These are phyloP conservation scores for Dendrobium catenatum DNA, from an alignment of 106 monocot species.

Conservation along the genomic window DNA sequence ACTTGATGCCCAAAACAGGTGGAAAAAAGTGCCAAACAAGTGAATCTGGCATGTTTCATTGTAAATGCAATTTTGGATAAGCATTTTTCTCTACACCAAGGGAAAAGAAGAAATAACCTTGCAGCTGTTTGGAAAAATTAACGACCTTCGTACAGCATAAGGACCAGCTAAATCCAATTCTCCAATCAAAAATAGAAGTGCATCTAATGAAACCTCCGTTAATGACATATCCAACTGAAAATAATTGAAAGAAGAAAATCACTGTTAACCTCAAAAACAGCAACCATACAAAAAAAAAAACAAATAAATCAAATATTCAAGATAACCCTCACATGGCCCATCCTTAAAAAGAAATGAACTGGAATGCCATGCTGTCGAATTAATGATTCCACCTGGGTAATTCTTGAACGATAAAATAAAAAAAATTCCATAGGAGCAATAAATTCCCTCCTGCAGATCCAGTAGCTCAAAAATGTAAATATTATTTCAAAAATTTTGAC, in stretches of 20 bases:
- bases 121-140: constrained; percentile 74
- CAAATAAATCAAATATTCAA: constrained; percentile 4
- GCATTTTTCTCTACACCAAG: neutral
- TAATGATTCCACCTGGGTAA: constrained; percentile 13
- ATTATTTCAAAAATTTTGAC: neutral
- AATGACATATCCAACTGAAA: constrained; percentile 63
- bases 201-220: constrained; percentile 55
- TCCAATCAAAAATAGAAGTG: constrained; percentile 61
- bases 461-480: constrained; percentile 6
- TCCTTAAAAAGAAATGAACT: constrained; percentile 37
- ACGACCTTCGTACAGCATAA: constrained; percentile 49
- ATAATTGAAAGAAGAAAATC: neutral
- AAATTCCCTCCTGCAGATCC: constrained; percentile 58
- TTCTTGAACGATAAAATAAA: constrained; percentile 49
- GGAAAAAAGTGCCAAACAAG: neutral
- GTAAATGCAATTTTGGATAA: neutral
- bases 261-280: constrained; percentile 14
- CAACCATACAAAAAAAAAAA: neutral
- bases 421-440: constrained; percentile 46
- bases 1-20: neutral
- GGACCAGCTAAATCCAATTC: constrained; percentile 64
- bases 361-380: constrained; percentile 28
- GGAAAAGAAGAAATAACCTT: constrained; percentile 42
- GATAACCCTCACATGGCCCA: constrained; percentile 45
- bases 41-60: neutral